Evolutionary conservation across 2,329 filamentous ascomycete species (phyloP), one percentile per base, ranked within the genome.

Genomic region (Paecilomyces dactylethromorphus): DNA sequence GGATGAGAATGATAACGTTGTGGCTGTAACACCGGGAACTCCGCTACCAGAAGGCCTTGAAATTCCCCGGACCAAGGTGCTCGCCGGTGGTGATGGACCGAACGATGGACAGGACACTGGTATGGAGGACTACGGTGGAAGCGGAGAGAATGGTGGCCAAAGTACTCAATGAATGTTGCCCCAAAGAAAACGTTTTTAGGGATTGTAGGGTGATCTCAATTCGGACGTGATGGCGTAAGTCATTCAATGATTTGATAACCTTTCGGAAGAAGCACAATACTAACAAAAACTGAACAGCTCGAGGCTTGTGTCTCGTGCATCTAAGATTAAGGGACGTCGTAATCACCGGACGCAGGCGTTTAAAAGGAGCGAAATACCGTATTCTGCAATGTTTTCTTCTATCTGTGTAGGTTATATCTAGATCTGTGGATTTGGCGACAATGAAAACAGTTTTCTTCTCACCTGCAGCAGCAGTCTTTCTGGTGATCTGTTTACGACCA

Each of bases 1-100:
- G 52, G 91, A 99, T 73, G 94, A 99, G 77, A 84, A 91, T 54
- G 93, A 92, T 60, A 88, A 95, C 58, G 87, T 96, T 6, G 90
- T 93, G 22, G 91, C 92, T 2, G 82, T 87, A 29, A 97, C 92
- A 2, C 92, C 92, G 0, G 91, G 92, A 5, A 81, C 84, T 2
- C 84, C 82, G 1, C 81, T 85, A 13, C 80, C 84, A 8, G 81
- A 80, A n/a, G 69, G 71, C 15, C 83, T 45, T 7, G 15, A 84
- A 61, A 78, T 83, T 12, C 86, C 85, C 2, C 82, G 83, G 72
- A 85, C 82, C 1, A 89, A 87, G 70, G 83, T 92, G 12, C 76
- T 92, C 54, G 84, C 85, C 5, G 84, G 79, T 3, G 78, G 77
- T n/a, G 82, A 67, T 2, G 66, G 66, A 39, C 39, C 39, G 15